Percentiles rank a stretch among this genome's conserved stretches.
Evolutionary conservation across 1,139 yeast genomes (phyloP).

Genomic region (Hyphopichia burtonii): DNA sequence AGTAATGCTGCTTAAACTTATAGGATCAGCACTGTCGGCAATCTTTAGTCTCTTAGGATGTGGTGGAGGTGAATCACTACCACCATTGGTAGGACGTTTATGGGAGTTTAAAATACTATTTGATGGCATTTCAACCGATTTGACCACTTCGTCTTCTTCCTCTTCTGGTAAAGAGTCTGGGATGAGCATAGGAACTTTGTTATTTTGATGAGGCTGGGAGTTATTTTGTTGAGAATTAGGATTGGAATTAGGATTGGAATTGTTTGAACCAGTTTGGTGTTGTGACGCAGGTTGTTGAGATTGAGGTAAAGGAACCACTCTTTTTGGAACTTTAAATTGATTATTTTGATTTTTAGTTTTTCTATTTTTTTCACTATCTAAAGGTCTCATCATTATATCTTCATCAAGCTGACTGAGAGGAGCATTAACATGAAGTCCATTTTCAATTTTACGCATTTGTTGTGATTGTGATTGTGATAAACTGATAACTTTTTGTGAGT

Average conservation of each 20-base stretch:
- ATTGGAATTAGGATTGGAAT: not conserved
- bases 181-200: not conserved
- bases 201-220: conserved; percentile 2
- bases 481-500: conserved; percentile 46
- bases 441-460: conserved; percentile 54
- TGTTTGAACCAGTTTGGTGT: not conserved
- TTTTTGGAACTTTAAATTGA: conserved; percentile 44
- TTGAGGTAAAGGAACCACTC: conserved; percentile 44
- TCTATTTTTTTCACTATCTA: conserved; percentile 26
- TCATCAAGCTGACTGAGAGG: conserved; percentile 45
- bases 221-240: not conserved
- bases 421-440: conserved; percentile 38
- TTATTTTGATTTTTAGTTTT: conserved; percentile 22
- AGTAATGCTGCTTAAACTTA: not conserved
- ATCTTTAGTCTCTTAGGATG: not conserved
- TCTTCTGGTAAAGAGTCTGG: conserved; percentile 5
- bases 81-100: not conserved
- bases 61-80: not conserved
- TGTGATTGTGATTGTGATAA: conserved; percentile 72
- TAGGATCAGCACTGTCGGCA: not conserved
- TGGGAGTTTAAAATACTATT: not conserved
- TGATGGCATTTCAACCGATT: not conserved
- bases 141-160: not conserved
- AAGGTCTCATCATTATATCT: conserved; percentile 46
- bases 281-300: conserved; percentile 31